These are phyloP conservation scores for Megacollybia marginata DNA, from an alignment of 768 basidiomycete species.

Conservation along the genomic window DNA sequence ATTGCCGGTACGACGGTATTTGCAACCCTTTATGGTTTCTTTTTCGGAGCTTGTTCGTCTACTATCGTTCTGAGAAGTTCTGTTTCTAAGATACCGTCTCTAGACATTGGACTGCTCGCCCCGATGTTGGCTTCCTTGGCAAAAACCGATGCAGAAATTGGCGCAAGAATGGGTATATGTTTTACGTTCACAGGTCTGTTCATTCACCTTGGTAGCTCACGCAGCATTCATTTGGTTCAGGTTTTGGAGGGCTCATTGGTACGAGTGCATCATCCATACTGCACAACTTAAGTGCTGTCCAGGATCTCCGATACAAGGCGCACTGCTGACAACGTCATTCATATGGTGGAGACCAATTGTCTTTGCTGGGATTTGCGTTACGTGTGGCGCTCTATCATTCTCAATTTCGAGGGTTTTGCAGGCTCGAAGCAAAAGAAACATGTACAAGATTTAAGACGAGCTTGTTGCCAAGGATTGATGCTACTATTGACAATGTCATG, in stretches of 20 bases:
- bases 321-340: slow-evolving; percentile 41
- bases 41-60: slow-evolving; percentile 31
- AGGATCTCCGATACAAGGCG: slow-evolving; percentile 54
- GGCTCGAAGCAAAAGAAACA: no score
- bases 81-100: background rate
- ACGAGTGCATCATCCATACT: slow-evolving; percentile 1
- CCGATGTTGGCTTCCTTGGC: slow-evolving; percentile 39
- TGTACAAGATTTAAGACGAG: no score
- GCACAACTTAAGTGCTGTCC: background rate
- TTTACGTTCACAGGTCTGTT: slow-evolving; percentile 38
- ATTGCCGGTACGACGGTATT: slow-evolving; percentile 29
- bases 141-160: slow-evolving; percentile 41
- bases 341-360: slow-evolving; percentile 54
- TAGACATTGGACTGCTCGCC: slow-evolving; percentile 33
- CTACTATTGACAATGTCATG: no score
- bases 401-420: no score
- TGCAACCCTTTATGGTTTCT: slow-evolving; percentile 38
- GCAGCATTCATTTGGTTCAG: slow-evolving; percentile 13
- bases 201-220: background rate
- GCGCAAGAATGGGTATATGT: slow-evolving; percentile 44
- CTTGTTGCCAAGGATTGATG: no score
- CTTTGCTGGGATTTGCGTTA: slow-evolving; percentile 39
- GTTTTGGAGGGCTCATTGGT: slow-evolving; percentile 35
- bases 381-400: slow-evolving; percentile 2
- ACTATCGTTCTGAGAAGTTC: slow-evolving; percentile 1